Conservation (phyloP, 2,329 filamentous ascomycete species). For the Ascochyta lentis region DNA sequence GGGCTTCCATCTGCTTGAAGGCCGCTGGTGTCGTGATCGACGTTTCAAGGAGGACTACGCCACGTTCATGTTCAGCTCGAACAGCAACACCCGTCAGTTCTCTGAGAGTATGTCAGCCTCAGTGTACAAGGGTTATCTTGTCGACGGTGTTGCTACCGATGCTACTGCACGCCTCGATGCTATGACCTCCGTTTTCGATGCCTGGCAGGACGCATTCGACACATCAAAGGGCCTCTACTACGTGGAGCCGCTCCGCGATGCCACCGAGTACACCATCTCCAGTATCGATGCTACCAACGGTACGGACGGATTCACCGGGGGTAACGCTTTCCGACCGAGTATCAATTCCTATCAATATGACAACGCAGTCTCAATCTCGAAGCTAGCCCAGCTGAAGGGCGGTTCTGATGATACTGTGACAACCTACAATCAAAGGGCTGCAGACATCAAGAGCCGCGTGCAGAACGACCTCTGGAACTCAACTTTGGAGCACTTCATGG, state of each 20-base stretch:
- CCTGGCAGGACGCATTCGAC: conserved; percentile 51
- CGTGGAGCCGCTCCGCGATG: conserved; percentile 53
- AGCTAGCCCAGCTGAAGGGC: conserved; percentile 45
- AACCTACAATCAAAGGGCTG: conserved; percentile 34
- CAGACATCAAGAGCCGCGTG: conserved; percentile 46
- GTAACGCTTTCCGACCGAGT: conserved; percentile 52
- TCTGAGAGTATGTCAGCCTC: conserved; percentile 53
- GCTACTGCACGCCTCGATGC: conserved; percentile 42
- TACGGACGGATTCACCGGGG: conserved; percentile 51
- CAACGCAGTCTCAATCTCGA: conserved; percentile 53
- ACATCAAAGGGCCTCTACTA: conserved; percentile 51
- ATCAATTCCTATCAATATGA: conserved; percentile 56
- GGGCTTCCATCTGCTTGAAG: conserved; percentile 54
- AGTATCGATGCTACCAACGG: conserved; percentile 53
- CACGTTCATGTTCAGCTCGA: conserved; percentile 49
- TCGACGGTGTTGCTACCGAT: conserved; percentile 49
- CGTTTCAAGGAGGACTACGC: conserved; percentile 55
- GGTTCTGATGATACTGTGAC: conserved; percentile 17
- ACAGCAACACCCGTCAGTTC: conserved; percentile 53
- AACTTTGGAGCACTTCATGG: conserved; percentile 54
- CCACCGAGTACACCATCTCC: conserved; percentile 56
- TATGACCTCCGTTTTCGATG: conserved; percentile 49
- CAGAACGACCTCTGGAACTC: conserved; percentile 54
- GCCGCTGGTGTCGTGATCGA: conserved; percentile 54
- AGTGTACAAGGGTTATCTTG: conserved; percentile 51